Base-by-base conservation (phyloP, 2,329 filamentous ascomycete genomes). In the Westerdykella aurantiaca region DNA sequence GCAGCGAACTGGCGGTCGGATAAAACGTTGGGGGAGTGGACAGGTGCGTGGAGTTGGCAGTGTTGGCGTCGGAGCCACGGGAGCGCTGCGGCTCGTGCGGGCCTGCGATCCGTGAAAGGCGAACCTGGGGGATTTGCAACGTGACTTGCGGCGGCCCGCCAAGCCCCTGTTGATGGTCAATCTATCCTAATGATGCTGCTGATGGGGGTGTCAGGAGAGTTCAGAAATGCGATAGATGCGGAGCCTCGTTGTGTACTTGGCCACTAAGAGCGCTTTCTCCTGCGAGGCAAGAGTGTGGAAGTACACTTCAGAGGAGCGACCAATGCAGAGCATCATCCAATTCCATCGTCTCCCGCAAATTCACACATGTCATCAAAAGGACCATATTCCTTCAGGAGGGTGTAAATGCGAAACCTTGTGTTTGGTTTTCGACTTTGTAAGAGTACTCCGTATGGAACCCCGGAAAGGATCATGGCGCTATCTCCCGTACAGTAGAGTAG, bases 1-100 rank as follows among this genome's bases (percentile, higher is more conserved):
- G 46, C 46, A 42, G 44, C 39, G 38, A 42, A 46, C 48, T 49
- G 49, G 56, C 64, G 61, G 63, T 60, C 52, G 62, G 62, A 61
- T 58, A 63, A 66, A 61, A 51, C 63, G 59, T 57, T 31, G 50
- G 48, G 44, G 53, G 46, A 53, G 50, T 52, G 25, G 25, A 29
- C 25, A 29, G 11, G 25, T 29, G 25, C 11, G 50, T 47, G 45
- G 45, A 13, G 49, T 53, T 50, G 52, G 52, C 46, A 49, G 48
- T 40, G 44, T 53, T 56, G 56, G 55, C 48, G 54, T 57, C 59
- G 60, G 53, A 45, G 51, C 51, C 50, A 44, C 57, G 59, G 59
- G 53, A 56, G 44, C 38, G 45, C 45, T 39, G 54, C 57, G 57
- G 60, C 14, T 43, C 48, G 49, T 48, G 37, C 50, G 60, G 61